phyloP scores from a whole-genome alignment of 371 early-diverging fungal species.

The Mucor lusitanicus region DNA sequence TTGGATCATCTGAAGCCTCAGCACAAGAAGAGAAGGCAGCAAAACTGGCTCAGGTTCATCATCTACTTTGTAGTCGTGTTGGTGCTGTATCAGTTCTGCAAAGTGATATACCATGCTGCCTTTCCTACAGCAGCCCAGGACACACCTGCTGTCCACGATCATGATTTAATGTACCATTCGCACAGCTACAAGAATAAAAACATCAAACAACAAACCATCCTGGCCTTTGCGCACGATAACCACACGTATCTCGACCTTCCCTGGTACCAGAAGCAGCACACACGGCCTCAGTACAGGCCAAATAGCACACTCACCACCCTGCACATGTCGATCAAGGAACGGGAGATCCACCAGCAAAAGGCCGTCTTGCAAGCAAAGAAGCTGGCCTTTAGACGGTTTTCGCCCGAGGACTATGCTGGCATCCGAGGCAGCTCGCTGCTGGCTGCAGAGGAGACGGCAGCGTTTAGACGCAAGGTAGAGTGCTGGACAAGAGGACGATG shows the following conservation, averaged over 20 bases:
- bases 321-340: conserved; percentile 13
- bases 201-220: conserved; percentile 5
- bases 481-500: conserved; percentile 36
- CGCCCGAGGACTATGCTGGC: conserved; percentile 9
- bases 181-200: neutral
- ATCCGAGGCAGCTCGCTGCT: conserved; percentile 25
- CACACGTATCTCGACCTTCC: conserved; percentile 23
- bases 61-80: conserved; percentile 2
- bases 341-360: conserved; percentile 16
- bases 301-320: conserved; percentile 6
- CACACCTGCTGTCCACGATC: neutral
- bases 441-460: conserved; percentile 6
- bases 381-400: conserved; percentile 6
- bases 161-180: neutral
- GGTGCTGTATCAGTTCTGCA: neutral
- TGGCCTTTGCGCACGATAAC: conserved; percentile 1
- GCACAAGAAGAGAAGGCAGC: neutral
- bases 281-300: conserved; percentile 17
- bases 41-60: conserved; percentile 5
- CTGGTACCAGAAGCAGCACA: conserved; percentile 25
- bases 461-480: conserved; percentile 17
- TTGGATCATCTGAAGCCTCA: neutral
- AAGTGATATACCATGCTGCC: neutral
- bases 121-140: neutral
- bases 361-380: conserved; percentile 22